phyloP scores from a whole-genome alignment of 2,329 filamentous ascomycete species.

The Camptophora hylomeconis region DNA sequence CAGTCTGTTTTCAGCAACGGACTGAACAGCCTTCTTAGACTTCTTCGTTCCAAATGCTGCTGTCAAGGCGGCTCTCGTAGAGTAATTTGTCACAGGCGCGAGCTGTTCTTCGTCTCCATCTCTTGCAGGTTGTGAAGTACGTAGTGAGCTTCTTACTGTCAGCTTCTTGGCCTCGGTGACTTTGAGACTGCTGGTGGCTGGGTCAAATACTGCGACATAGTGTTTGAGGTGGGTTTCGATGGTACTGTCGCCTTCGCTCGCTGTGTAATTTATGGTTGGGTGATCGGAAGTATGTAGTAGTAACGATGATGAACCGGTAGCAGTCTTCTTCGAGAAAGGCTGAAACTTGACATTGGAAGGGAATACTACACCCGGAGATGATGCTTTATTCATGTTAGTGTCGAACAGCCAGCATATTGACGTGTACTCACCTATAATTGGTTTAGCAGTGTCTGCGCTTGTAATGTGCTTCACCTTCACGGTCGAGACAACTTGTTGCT shows the following conservation, averaged over 20 bases:
- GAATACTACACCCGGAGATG: slow-evolving; percentile 18
- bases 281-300: slow-evolving; percentile 50
- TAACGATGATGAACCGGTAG: slow-evolving; percentile 28
- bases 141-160: slow-evolving; percentile 37
- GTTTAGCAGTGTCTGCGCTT: slow-evolving; percentile 11
- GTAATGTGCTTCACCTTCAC: slow-evolving; percentile 13
- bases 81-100: slow-evolving; percentile 19
- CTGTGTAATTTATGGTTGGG: slow-evolving; percentile 46
- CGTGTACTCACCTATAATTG: slow-evolving; percentile 15
- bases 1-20: slow-evolving; percentile 35
- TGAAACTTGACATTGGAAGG: slow-evolving; percentile 13
- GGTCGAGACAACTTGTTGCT: slow-evolving; percentile 8
- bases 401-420: neutral
- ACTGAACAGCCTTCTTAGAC: slow-evolving; percentile 35
- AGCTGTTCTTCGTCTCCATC: slow-evolving; percentile 11
- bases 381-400: slow-evolving; percentile 11
- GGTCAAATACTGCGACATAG: slow-evolving; percentile 49
- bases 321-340: slow-evolving; percentile 11
- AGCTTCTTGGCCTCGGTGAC: slow-evolving; percentile 42
- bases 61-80: slow-evolving; percentile 26
- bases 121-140: slow-evolving; percentile 22
- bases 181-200: slow-evolving; percentile 38
- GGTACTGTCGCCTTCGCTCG: slow-evolving; percentile 35
- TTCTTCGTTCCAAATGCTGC: slow-evolving; percentile 38
- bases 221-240: slow-evolving; percentile 42